Percentiles rank a stretch among this genome's conserved stretches.
phyloP scores from a whole-genome alignment of 768 basidiomycete genomes.

The Auricularia sp. region DNA sequence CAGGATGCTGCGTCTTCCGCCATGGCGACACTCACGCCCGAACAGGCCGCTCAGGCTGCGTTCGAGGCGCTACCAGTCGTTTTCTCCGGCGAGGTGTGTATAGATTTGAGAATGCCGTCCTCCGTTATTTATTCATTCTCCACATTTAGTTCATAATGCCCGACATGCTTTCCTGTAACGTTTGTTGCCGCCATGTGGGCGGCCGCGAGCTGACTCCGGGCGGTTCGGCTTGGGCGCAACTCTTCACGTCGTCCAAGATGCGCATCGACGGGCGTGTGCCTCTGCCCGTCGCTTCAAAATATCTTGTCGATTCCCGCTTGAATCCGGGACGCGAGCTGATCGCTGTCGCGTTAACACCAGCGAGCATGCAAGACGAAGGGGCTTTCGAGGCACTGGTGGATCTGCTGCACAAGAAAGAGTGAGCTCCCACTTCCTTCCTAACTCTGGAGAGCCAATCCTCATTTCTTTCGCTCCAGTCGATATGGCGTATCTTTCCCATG shows the following conservation, averaged over 20 bases:
- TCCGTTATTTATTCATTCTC: not conserved
- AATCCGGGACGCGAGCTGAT: slow-evolving; percentile 71
- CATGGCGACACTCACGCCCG: slow-evolving; percentile 17
- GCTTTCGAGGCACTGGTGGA: slow-evolving; percentile 54
- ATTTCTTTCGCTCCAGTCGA: slow-evolving; percentile 37
- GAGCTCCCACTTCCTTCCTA: slow-evolving; percentile 17
- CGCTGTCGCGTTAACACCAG: slow-evolving; percentile 62
- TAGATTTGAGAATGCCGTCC: not conserved
- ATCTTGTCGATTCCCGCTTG: slow-evolving; percentile 68
- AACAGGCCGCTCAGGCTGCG: slow-evolving; percentile 32
- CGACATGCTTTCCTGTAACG: slow-evolving; percentile 18
- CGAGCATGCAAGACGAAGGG: slow-evolving; percentile 31
- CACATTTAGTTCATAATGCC: not conserved
- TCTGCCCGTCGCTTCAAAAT: slow-evolving; percentile 63
- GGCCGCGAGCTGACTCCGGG: slow-evolving; percentile 50
- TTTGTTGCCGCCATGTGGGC: slow-evolving; percentile 64
- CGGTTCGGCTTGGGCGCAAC: slow-evolving; percentile 60
- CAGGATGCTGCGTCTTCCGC: slow-evolving; percentile 11
- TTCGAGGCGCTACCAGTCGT: slow-evolving; percentile 53
- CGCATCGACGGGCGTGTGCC: slow-evolving; percentile 81
- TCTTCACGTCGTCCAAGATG: slow-evolving; percentile 63
- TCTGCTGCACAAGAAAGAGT: slow-evolving; percentile 68
- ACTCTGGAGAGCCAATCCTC: no score
- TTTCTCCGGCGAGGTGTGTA: slow-evolving; percentile 65
- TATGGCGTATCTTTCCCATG: slow-evolving; percentile 83